Percentiles rank a stretch among this genome's conserved stretches.
Evolutionary conservation across 164 flowering plant genomes (phyloP).

Genomic region (Berberis thunbergii): DNA sequence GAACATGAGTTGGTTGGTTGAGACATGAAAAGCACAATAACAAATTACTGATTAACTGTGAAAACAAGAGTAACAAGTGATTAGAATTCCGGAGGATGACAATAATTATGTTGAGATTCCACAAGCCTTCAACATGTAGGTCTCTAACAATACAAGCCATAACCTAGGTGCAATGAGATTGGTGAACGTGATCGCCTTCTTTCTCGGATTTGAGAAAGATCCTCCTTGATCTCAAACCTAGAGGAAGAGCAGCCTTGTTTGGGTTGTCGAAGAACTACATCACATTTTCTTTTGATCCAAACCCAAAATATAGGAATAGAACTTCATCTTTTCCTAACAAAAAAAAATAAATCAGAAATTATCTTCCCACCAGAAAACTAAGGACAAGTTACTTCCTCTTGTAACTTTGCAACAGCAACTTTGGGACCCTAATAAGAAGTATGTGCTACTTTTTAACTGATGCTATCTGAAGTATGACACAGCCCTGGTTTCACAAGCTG

Average conservation of each 20-base stretch:
- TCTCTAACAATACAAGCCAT: conserved; percentile 11
- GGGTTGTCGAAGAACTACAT: conserved; percentile 38
- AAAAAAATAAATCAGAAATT: conserved; percentile 21
- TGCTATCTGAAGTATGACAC: conserved; percentile 20
- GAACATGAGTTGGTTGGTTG: no score
- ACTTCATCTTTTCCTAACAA: conserved; percentile 28
- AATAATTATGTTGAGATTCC: conserved; percentile 3
- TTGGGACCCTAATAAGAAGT: conserved; percentile 14
- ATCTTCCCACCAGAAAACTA: conserved; percentile 35
- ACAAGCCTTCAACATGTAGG: conserved; percentile 8
- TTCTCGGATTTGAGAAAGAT: conserved; percentile 8
- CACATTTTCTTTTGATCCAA: conserved; percentile 7
- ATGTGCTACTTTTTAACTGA: conserved; percentile 15
- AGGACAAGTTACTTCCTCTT: conserved; percentile 34
- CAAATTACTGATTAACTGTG: no score
- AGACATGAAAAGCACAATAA: no score
- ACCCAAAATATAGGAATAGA: conserved; percentile 31
- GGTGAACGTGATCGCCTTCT: neutral
- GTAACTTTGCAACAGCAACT: conserved; percentile 24
- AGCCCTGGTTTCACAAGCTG: conserved; percentile 20
- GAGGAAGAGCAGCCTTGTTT: conserved; percentile 29
- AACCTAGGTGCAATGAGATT: conserved; percentile 9
- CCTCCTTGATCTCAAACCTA: conserved; percentile 1
- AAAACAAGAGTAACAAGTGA: neutral
- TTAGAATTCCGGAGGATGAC: neutral